Evolutionary conservation across 2,329 filamentous ascomycete genomes (phyloP).

Genomic region (Calonectria multiphialidica): DNA sequence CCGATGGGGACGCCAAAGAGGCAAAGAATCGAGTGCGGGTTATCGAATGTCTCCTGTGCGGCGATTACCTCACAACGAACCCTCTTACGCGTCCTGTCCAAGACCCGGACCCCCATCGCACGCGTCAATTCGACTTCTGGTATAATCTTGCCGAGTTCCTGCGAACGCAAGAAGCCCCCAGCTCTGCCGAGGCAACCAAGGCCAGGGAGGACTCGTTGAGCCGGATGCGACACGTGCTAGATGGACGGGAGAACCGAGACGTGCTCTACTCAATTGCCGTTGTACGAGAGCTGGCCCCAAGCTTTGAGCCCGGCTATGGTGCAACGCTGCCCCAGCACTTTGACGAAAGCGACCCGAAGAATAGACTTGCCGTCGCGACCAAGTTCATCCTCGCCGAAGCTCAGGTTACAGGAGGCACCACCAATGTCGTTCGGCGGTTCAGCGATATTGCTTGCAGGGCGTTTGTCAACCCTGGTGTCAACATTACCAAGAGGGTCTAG

Average conservation of each 20-base stretch:
- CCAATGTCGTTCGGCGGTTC: conserved; percentile 78
- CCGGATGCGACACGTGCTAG: conserved; percentile 77
- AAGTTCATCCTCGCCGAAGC: conserved; percentile 77
- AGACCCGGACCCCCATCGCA: conserved; percentile 65
- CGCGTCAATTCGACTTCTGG: conserved; percentile 85
- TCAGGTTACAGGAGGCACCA: conserved; percentile 74
- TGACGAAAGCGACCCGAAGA: conserved; percentile 75
- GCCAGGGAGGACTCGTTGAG: conserved; percentile 74
- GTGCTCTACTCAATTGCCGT: conserved; percentile 91
- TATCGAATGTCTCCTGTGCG: conserved; percentile 82
- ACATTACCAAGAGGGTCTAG: conserved; percentile 51
- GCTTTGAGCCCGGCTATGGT: conserved; percentile 70
- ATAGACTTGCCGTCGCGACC: conserved; percentile 76
- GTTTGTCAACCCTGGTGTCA: conserved; percentile 66
- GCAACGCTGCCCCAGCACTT: conserved; percentile 68
- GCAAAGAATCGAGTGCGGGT: conserved; percentile 79
- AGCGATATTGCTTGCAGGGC: conserved; percentile 75
- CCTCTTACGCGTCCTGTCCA: conserved; percentile 64
- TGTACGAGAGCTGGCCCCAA: conserved; percentile 78
- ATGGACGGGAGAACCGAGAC: conserved; percentile 87
- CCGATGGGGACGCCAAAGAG: conserved; percentile 71
- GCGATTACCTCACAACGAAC: conserved; percentile 72
- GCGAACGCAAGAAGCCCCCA: conserved; percentile 69
- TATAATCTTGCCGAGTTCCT: conserved; percentile 77
- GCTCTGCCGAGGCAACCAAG: conserved; percentile 57